A percentile compares a stretch with the other conserved stretches of the same genome.
Conservation (phyloP, 768 basidiomycete genomes). For the Boletus tylopilopsis region DNA sequence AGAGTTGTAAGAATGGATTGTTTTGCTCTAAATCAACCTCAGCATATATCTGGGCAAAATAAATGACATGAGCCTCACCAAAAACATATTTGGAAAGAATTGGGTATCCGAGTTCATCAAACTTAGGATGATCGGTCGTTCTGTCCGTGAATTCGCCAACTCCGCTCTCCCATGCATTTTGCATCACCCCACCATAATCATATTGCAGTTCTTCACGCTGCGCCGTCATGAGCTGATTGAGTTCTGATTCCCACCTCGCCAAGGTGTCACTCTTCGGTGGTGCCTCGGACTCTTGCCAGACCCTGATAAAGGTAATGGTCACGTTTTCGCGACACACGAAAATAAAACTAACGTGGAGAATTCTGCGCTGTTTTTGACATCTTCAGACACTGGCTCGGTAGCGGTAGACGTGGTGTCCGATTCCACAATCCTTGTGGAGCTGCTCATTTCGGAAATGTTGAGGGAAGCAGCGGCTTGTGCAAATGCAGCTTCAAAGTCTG, state of each 20-base stretch:
- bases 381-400: conserved; percentile 39
- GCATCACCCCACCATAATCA: conserved; percentile 60
- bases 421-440: conserved; percentile 50
- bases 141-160: conserved; percentile 41
- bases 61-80: conserved; percentile 45
- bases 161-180: conserved; percentile 59
- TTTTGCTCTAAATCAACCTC: conserved; percentile 49
- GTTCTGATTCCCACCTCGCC: conserved; percentile 80
- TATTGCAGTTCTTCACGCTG: conserved; percentile 63
- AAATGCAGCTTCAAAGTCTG: conserved; percentile 85
- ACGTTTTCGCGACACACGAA: background rate
- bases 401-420: conserved; percentile 40
- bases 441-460: conserved; percentile 37
- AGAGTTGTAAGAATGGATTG: conserved; percentile 65
- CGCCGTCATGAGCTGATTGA: conserved; percentile 70
- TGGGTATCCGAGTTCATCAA: conserved; percentile 75
- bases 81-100: conserved; percentile 69
- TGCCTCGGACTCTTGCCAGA: conserved; percentile 59
- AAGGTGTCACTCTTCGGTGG: conserved; percentile 61
- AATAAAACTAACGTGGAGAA: conserved; percentile 48
- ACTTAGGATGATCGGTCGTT: conserved; percentile 37
- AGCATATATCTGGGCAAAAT: background rate
- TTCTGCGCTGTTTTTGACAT: conserved; percentile 32
- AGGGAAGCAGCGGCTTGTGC: conserved; percentile 59
- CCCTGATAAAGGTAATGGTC: conserved; percentile 34